Evolutionary conservation across 495 filamentous ascomycete species (phyloP), one percentile per base, ranked within the genome.

Genomic region (Lichina pygmaea): DNA sequence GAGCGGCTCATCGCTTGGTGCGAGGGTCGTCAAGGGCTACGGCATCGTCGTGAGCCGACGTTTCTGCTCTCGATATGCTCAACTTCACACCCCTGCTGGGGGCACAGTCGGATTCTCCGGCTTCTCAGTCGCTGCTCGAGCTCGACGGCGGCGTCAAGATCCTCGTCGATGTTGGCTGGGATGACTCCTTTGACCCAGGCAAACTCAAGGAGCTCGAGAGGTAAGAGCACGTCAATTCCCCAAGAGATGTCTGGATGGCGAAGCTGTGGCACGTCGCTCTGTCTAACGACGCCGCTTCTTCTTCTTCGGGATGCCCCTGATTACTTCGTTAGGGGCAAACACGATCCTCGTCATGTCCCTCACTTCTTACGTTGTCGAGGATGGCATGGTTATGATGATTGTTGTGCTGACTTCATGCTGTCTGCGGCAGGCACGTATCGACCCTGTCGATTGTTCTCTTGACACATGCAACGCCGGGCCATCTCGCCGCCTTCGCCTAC

Each of bases 61-160:
- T 24, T 24, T 24, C 24, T 24, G 24, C 24, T 24, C 17, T 2
- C 38, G 38, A 16, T 36, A 99, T 99, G 89, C 93, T 99, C 64
- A 92, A 74, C 48, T 94, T 95, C 62, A 91, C 78, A 49, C 76
- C 91, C 13, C 62, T 99, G 41, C 77, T 89, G 39, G 91, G 89
- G 52, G 91, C 86, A 13, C 84, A 86, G 52, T 86, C 81, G 7
- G 69, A 74, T 41, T 91, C 82, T 7, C 66, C 72, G 38, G 89
- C 91, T 34, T 89, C 82, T 47, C 86, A 94, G 58, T 95, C 91
- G 10, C 70, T 99, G 8, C 64, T 99, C 41, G 91, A 95, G 64
- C 75, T 99, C 42, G 89, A 95, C 65, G 86, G 86, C 41, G 89
- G 86, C 34, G 77, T 95, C 58, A 95, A 95, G 58, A 76, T 95